Evolutionary conservation across 192 early-diverging fungal genomes (phyloP).

Genomic region (Coemansia sp.): DNA sequence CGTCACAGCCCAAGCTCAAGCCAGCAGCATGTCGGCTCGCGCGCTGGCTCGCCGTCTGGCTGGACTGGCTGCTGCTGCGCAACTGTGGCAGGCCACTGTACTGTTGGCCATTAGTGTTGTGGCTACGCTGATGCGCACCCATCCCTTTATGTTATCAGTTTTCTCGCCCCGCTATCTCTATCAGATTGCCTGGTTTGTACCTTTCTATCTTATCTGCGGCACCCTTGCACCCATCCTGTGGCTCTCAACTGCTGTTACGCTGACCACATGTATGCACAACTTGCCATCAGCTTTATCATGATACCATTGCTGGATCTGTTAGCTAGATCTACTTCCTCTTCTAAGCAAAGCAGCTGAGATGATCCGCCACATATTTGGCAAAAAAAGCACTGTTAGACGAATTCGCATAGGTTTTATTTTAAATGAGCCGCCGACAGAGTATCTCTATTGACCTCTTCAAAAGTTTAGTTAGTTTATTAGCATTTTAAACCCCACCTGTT

Average conservation of each 20-base stretch:
- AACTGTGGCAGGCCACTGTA: slow-evolving; percentile 51
- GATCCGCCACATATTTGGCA: too few species aligned
- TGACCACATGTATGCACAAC: background rate
- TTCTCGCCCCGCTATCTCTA: slow-evolving; percentile 81
- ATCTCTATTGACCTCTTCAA: too few species aligned
- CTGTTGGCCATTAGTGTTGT: slow-evolving; percentile 61
- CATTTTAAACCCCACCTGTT: too few species aligned
- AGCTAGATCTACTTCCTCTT: too few species aligned
- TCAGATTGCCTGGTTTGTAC: slow-evolving; percentile 66
- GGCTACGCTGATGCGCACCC: slow-evolving; percentile 63
- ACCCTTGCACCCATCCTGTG: slow-evolving; percentile 29
- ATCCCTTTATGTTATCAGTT: slow-evolving; percentile 82
- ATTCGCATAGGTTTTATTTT: too few species aligned
- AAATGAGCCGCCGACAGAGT: too few species aligned
- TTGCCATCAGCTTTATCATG: background rate
- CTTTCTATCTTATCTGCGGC: slow-evolving; percentile 26
- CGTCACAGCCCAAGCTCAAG: slow-evolving; percentile 2
- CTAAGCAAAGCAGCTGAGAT: too few species aligned
- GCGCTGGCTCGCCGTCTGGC: slow-evolving; percentile 3
- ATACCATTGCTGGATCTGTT: too few species aligned
- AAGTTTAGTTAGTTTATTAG: too few species aligned
- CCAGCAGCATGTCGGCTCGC: background rate
- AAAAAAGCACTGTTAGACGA: too few species aligned
- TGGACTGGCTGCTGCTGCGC: slow-evolving; percentile 17
- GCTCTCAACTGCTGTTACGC: slow-evolving; percentile 3